Evolutionary conservation across 2,329 filamentous ascomycete genomes (phyloP), one percentile per base, ranked within the genome.

Genomic region (Diaporthe vexans): DNA sequence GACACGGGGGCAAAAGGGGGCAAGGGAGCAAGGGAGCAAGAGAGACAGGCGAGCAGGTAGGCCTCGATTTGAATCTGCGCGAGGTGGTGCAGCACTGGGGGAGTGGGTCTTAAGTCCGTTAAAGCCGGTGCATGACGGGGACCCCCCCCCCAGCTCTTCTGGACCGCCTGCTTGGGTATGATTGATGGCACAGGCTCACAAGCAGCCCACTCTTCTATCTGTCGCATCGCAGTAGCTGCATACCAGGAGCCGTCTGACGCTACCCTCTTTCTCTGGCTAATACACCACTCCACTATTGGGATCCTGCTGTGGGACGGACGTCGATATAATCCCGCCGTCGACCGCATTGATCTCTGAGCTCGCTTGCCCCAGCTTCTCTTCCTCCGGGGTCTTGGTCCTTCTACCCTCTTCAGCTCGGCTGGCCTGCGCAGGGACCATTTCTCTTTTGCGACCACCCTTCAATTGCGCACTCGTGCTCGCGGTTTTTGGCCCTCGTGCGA

Each of bases 321-420:
- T 46, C 48, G 63, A 68, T 54, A 68, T 68, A 68, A 54, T 68
- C 48, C 63, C 63, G 48, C 63, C 63, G 63, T 68, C 63, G 63
- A 54, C 63, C 63, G 63, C 63, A 68, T 68, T 68, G 63, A 68
- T 68, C n/a, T 35, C 46, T 37, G 29, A 8, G 43, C 43, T 65
- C 19, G 7, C 26, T 51, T 2, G 63, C 11, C 29, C 46, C 61
- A 51, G 43, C 26, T 51, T 7, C 43, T 65, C 19, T 35, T 17
- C 43, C 43, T 5, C 37, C 43, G 58, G 46, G 61, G 61, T 3
- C 33, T 13, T 52, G 29, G 51, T 67, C 43, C 43, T 52, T 29
- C 46, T 67, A 29, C n/a, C 33, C 21, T 54, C 63, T 54, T 68
- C 63, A 68, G 33, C 63, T 21, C 63, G 46, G 48, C 48, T 37